These are phyloP conservation scores for Pisolithus albus DNA, from an alignment of 768 basidiomycete species.

Conservation along the genomic window DNA sequence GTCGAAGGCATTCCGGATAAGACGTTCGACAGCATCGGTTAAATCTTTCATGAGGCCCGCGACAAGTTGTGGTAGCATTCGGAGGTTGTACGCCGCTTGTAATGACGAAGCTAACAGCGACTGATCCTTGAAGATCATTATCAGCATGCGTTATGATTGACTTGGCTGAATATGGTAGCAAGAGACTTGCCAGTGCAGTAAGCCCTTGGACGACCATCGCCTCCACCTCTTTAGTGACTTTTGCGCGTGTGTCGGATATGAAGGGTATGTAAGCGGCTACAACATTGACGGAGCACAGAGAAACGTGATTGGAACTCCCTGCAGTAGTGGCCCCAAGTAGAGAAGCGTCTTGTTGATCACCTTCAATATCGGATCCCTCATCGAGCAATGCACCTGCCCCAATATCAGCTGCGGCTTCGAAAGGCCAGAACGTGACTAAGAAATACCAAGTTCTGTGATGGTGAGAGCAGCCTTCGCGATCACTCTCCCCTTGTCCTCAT, in stretches of 20 bases:
- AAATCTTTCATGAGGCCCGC: constrained; percentile 72
- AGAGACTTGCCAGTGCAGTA: constrained; percentile 55
- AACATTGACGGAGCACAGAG: constrained; percentile 68
- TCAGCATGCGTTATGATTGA: background rate
- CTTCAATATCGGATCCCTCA: constrained; percentile 29
- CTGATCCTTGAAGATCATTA: constrained; percentile 57
- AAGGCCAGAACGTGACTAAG: background rate
- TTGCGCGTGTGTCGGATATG: constrained; percentile 62
- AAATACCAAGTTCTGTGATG: constrained; percentile 77
- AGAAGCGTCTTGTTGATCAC: background rate
- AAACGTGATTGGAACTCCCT: constrained; percentile 30
- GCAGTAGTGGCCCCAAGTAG: constrained; percentile 8
- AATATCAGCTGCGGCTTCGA: constrained; percentile 1
- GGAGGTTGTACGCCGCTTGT: constrained; percentile 92
- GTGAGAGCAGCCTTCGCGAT: constrained; percentile 94
- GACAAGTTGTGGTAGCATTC: constrained; percentile 77
- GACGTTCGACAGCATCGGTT: constrained; percentile 73
- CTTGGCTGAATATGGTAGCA: background rate
- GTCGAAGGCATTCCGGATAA: constrained; percentile 82
- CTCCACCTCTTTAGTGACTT: constrained; percentile 84
- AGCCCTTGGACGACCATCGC: constrained; percentile 80
- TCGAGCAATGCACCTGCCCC: constrained; percentile 43
- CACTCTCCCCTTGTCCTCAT: constrained; percentile 78
- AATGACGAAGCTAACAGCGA: constrained; percentile 86
- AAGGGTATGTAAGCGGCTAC: constrained; percentile 64